Evolutionary conservation across 345 rosid genomes (phyloP).

Genomic region (Salix udensis): DNA sequence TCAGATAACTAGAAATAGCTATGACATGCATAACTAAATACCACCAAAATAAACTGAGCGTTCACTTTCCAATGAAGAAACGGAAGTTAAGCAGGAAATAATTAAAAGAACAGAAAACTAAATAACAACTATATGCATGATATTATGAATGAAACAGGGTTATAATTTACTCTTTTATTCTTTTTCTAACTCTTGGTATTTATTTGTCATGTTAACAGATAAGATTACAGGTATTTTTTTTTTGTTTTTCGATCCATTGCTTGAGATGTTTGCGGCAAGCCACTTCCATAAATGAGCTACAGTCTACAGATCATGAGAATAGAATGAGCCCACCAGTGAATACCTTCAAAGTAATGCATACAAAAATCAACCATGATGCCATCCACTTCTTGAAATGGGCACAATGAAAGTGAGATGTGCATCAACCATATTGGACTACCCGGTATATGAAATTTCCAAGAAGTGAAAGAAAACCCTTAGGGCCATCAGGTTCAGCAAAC

Average conservation of each 20-base stretch:
- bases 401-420: neutral
- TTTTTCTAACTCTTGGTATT: neutral
- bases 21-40: neutral
- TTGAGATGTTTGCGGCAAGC: neutral
- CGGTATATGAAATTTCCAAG: neutral
- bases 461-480: neutral
- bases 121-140: neutral
- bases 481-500: neutral
- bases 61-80: neutral
- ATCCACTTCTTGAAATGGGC: neutral
- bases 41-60: neutral
- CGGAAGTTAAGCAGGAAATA: neutral
- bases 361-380: neutral
- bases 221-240: no score
- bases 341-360: neutral
- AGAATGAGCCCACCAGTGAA: neutral
- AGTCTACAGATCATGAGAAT: neutral
- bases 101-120: neutral
- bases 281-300: neutral
- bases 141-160: neutral
- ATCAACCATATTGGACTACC: neutral
- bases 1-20: neutral
- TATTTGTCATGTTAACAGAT: no score
- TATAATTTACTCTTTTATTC: no score
- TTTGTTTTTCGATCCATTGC: neutral